Base-by-base conservation (phyloP, 2,329 filamentous ascomycete genomes). In the Teratosphaeria destructans region DNA sequence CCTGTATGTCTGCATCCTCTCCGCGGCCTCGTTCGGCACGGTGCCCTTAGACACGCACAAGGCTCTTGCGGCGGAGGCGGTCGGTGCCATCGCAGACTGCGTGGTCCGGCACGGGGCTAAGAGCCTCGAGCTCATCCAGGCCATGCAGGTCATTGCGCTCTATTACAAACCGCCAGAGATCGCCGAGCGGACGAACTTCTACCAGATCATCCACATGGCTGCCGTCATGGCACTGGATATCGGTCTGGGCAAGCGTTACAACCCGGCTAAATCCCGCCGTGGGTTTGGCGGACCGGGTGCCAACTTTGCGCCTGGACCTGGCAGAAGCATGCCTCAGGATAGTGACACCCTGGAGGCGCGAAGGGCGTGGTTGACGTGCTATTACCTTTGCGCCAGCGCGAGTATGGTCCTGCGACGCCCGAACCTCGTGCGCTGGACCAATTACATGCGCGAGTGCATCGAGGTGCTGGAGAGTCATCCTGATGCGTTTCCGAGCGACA, bases 141-240 rank as follows among this genome's bases (percentile, higher is more conserved):
- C 89, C 1, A 76, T 95, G 49, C 81, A 89, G 60, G 77, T 95
- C 3, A 80, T 84, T 6, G 84, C 86, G n/a, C 82, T 91, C 23
- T 95, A 90, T 89, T 95, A 95, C 72, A 85, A 85, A 71, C 89
- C 90, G 16, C 90, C 90, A 0, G 86, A 93, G 65, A 82, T 88
- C 66, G 89, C 89, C 61, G 89, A 95, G 68, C 88, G 94, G 74
- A 83, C 93, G 68, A 94, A 94, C 70, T 95, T 94, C 72, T 95
- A 94, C 75, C 89, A 93, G 75, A 81, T 94, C 64, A 85, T 90
- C 54, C 89, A 95, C 71, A 84, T 90, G 69, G 87, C 88, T 2
- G 86, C 86, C 55, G 82, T 90, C 66, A 89, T 95, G 85, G 87
- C 87, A 29, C 85, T 95, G 58, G 90, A 95, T 66, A 81, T 95